Base-by-base conservation (phyloP, 2,329 filamentous ascomycete species). In the Colletotrichum limetticola region DNA sequence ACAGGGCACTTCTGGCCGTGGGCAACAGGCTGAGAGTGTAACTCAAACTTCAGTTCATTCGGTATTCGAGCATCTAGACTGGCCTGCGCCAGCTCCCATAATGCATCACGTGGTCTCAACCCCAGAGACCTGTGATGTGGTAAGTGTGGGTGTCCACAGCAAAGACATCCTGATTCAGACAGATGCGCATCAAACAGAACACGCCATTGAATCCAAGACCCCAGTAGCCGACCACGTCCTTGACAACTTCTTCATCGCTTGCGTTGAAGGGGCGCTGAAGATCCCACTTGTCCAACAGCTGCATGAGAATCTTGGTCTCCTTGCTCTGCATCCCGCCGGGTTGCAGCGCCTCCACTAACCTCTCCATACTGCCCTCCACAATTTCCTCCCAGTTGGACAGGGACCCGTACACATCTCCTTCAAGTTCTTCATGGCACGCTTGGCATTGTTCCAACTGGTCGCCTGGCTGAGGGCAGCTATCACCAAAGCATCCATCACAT, bases 401-500 rank as follows among this genome's bases (percentile, higher is more conserved):
- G 16, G 69, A 71, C 14, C 69, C 63, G 35, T 71, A 71, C 32
- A 63, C 58, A 26, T 26, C 7, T 30, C n/a, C 14, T 62, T 58
- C 63, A 71, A 59, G 16, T 28, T 71, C 22, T 35, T 62, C 69
- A 71, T 71, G 9, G 52, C 57, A 5, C 63, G 69, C n/a, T 71
- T 71, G 4, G 69, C 69, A n/a, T 62, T 63, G 22, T 46, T 30
- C 64, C 63, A 71, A 22, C 57, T 71, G 5, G 37, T 71, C 16
- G 58, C 63, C 37, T 63, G 69, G 57, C 63, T 55, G 32, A 71
- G 64, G 6, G 69, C 69, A 6, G 69, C 69, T 28, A 67, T 58
- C 12, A 71, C 69, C 9, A 71, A 52, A 9, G 69, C 69, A 22
- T 71, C 58, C 58, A 67, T 67, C 32, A 53, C 69, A n/a, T 62